These are phyloP conservation scores for Boletus reticuloceps DNA, from an alignment of 768 basidiomycete genomes.

Conservation along the genomic window DNA sequence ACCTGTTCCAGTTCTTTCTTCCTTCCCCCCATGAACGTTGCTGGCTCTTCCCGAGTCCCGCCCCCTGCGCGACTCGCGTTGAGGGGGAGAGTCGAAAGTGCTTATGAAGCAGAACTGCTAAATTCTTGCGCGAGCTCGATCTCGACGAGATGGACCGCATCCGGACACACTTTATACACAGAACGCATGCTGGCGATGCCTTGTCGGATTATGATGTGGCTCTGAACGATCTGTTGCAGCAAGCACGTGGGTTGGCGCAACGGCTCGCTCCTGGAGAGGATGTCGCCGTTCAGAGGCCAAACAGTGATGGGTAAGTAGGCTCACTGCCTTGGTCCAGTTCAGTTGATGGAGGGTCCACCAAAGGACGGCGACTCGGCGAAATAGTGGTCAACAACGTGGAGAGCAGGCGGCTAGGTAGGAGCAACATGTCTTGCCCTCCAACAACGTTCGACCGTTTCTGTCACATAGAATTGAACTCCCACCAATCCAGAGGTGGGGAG, in stretches of 20 bases:
- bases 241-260: constrained; percentile 17
- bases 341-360: too few species aligned
- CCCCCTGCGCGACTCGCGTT: background rate
- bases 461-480: background rate
- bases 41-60: constrained; percentile 17
- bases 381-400: background rate
- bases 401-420: background rate
- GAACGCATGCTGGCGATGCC: background rate
- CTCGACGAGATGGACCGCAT: constrained; percentile 18
- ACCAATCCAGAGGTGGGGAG: constrained; percentile 8
- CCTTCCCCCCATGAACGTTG: constrained; percentile 17
- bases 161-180: constrained; percentile 2
- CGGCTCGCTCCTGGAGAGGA: constrained; percentile 7
- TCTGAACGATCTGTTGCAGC: constrained; percentile 22
- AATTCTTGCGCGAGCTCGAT: constrained; percentile 19
- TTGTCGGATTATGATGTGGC: constrained; percentile 26
- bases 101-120: constrained; percentile 24
- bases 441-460: background rate
- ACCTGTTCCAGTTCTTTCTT: too few species aligned
- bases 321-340: too few species aligned
- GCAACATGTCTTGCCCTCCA: constrained; percentile 4
- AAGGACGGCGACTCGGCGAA: background rate
- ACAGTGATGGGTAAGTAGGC: too few species aligned
- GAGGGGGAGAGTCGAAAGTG: constrained; percentile 9
- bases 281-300: too few species aligned